These are phyloP conservation scores for Cytospora leucostoma DNA, from an alignment of 2,329 filamentous ascomycete genomes.

Conservation along the genomic window DNA sequence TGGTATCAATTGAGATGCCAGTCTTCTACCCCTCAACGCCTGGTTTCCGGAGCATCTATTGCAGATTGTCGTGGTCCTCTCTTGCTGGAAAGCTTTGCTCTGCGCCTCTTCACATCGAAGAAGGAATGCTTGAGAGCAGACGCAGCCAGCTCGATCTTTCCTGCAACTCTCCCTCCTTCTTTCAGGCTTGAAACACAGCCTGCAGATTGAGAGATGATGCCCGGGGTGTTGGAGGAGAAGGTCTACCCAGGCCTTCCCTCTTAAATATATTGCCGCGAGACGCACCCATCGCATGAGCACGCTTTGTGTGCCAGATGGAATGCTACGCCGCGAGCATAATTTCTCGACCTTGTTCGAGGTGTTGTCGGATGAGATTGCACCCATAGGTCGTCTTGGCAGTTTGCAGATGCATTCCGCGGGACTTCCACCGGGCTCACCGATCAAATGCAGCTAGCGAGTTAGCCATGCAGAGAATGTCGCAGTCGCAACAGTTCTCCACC, in stretches of 20 bases:
- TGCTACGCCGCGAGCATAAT: conserved; percentile 44
- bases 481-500: conserved; percentile 89
- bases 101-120: conserved; percentile 30
- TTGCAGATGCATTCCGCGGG: conserved; percentile 26
- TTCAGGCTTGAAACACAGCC: conserved; percentile 48
- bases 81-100: conserved; percentile 60
- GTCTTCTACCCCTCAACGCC: conserved; percentile 36
- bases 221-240: conserved; percentile 81
- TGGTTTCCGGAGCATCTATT: conserved; percentile 52
- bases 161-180: conserved; percentile 59
- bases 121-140: conserved; percentile 36
- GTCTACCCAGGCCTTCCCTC: conserved; percentile 61
- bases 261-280: conserved; percentile 69
- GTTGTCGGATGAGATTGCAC: conserved; percentile 73
- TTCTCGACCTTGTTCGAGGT: conserved; percentile 60
- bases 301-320: conserved; percentile 5
- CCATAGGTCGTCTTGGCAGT: conserved; percentile 20
- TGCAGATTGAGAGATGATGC: conserved; percentile 60
- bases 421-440: conserved; percentile 61
- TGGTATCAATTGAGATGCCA: conserved; percentile 23
- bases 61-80: conserved; percentile 84
- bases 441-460: conserved; percentile 81
- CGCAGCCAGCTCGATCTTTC: conserved; percentile 80
- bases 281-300: conserved; percentile 32
- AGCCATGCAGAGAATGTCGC: conserved; percentile 90